Evolutionary conservation across 1,284 basidiomycete genomes (phyloP).

Genomic region (Irpex sp.): DNA sequence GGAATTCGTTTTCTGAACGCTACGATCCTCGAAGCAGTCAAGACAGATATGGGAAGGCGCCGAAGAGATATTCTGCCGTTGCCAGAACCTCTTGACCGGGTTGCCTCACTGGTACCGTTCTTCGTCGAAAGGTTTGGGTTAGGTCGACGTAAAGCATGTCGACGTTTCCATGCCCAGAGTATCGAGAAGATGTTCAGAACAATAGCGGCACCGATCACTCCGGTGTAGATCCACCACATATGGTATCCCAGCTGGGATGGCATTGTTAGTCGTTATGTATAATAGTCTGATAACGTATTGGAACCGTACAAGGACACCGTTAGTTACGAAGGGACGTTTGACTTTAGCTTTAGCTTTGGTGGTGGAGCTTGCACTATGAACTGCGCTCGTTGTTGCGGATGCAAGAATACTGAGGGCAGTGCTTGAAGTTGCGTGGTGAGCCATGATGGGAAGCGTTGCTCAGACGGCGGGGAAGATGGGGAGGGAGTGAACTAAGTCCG

Average conservation of each 20-base stretch:
- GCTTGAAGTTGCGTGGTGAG: not conserved
- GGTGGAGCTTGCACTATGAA: not conserved
- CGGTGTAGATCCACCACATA: constrained; percentile 18
- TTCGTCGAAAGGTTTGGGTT: not conserved
- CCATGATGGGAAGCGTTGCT: not conserved
- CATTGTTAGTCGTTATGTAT: no score
- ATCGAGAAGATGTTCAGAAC: constrained; percentile 16
- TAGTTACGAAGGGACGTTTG: not conserved
- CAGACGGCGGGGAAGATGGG: not conserved
- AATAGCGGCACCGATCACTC: constrained; percentile 17
- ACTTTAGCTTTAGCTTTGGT: not conserved
- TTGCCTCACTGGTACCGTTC: not conserved
- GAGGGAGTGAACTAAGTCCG: not conserved
- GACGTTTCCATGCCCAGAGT: constrained; percentile 18
- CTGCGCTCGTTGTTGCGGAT: not conserved
- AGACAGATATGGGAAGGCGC: constrained; percentile 19
- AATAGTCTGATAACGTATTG: no score
- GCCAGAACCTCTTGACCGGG: not conserved
- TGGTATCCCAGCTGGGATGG: not conserved
- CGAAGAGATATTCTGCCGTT: constrained; percentile 11
- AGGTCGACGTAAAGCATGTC: constrained; percentile 4
- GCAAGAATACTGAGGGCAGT: not conserved
- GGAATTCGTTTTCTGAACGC: constrained; percentile 23
- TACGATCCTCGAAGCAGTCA: constrained; percentile 21
- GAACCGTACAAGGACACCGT: not conserved